Evolutionary conservation across 2,329 filamentous ascomycete species (phyloP), one percentile per base, ranked within the genome.

Genomic region (Calonectria pauciramosa): DNA sequence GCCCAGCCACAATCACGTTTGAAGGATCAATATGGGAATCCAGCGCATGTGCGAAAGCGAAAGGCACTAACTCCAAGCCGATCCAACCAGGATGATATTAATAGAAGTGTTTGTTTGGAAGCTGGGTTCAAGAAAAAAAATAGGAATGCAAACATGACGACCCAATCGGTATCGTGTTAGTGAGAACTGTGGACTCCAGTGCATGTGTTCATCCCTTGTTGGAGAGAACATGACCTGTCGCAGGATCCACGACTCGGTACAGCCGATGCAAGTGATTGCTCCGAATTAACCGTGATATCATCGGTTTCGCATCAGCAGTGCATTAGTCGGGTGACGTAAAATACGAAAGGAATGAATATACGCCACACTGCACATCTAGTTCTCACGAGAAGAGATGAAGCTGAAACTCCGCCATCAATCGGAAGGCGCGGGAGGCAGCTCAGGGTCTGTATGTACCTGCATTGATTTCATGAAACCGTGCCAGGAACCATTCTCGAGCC

Each of bases 1-100:
- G 20, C 44, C 38, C 47, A 54, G 54, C 71, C 36, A 30, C 71
- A 72, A 59, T 65, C 36, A 69, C 65, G n/a, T 26, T 63, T 56
- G 54, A 54, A 68, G n/a, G 26, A 63, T 52, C 20, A 51, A 72
- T 16, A 7, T 32, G 18, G 18, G 34, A 49, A 44, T 34, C 26
- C 60, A 18, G 59, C 26, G 30, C 63, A 71, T 36, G 59, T 36
- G 52, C 71, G 67, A 73, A 41, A 26, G 23, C 41, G 30, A 67
- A 56, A 47, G 47, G 28, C 26, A 16, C 47, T 36, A 30, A 13
- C 54, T 26, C 44, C 16, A 23, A 23, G 4, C 20, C n/a, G 36
- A 36, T 52, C 28, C 36, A 23, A 30, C 44, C 34, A 16, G 56
- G 20, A 49, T 49, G 20, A 47, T 65, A 72, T 69, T 69, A 64